Conservation (phyloP, 768 basidiomycete genomes). For the Xerocomus brunneocitrinus region DNA sequence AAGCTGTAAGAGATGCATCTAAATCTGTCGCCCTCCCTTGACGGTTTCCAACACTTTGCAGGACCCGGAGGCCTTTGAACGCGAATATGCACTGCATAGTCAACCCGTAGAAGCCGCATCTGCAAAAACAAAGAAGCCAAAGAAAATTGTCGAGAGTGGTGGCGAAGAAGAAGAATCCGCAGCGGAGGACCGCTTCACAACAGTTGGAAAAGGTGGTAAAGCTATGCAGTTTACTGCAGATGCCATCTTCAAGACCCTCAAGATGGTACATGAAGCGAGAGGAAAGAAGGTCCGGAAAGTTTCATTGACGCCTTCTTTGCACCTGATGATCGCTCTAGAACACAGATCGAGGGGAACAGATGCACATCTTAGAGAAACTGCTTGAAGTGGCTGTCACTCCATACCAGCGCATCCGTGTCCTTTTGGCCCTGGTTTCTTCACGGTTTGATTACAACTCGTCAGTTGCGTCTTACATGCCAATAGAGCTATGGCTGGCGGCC, state of each 20-base stretch:
- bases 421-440: constrained; percentile 89
- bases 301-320: constrained; percentile 5
- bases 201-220: constrained; percentile 89
- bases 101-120: constrained; percentile 42
- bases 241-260: constrained; percentile 87
- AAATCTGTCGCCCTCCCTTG: neutral
- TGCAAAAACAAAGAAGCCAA: constrained; percentile 34
- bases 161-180: constrained; percentile 40
- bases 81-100: constrained; percentile 57
- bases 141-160: constrained; percentile 31
- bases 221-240: constrained; percentile 77
- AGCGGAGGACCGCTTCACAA: constrained; percentile 69
- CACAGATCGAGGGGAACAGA: constrained; percentile 93
- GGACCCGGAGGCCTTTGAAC: constrained; percentile 88
- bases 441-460: constrained; percentile 97
- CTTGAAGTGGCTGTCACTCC: constrained; percentile 80
- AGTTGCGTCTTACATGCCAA: constrained; percentile 81
- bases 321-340: constrained; percentile 50
- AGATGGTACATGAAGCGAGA: constrained; percentile 87
- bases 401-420: constrained; percentile 91
- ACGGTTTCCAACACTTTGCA: constrained; percentile 27
- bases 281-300: constrained; percentile 80
- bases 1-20: constrained; percentile 49
- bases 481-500: constrained; percentile 85
- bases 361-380: constrained; percentile 83